A percentile compares a stretch with the other conserved stretches of the same genome.
phyloP scores from a whole-genome alignment of 768 basidiomycete species.

The Trametes meyenii region DNA sequence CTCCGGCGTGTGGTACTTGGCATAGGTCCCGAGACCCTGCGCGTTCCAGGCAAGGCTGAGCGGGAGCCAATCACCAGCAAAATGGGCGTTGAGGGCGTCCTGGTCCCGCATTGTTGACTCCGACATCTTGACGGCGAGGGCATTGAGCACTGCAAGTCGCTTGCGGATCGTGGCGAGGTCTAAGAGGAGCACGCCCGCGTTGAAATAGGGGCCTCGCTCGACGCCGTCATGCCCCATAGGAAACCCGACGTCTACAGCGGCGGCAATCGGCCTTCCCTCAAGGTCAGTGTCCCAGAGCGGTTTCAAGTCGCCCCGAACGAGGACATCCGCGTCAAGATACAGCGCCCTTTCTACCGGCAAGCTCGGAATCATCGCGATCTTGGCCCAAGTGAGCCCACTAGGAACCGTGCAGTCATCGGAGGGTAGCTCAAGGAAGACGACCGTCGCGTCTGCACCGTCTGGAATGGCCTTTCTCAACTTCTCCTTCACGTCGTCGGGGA shows the following conservation, averaged over 20 bases:
- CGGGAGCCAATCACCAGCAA: conserved; percentile 45
- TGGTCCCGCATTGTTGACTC: conserved; percentile 47
- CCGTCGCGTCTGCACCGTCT: conserved; percentile 35
- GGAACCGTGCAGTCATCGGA: conserved; percentile 31
- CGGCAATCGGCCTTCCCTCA: conserved; percentile 44
- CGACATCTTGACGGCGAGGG: conserved; percentile 31
- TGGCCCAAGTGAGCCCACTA: conserved; percentile 48
- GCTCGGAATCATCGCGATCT: conserved; percentile 48
- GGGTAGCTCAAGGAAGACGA: conserved; percentile 47
- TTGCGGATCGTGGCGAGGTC: conserved; percentile 46
- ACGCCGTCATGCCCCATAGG: conserved; percentile 48
- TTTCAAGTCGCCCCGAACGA: conserved; percentile 45
- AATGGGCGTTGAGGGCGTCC: conserved; percentile 53
- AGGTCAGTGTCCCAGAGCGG: conserved; percentile 51
- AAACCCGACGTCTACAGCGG: conserved; percentile 50
- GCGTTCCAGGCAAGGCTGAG: conserved; percentile 55
- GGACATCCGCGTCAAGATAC: conserved; percentile 56
- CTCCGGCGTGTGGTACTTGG: conserved; percentile 37
- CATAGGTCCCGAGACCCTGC: conserved; percentile 60
- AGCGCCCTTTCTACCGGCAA: conserved; percentile 53
- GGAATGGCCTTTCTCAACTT: conserved; percentile 35
- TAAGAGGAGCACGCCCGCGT: conserved; percentile 56
- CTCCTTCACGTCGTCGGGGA: conserved; percentile 39
- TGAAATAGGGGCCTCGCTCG: conserved; percentile 48
- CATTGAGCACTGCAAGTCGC: conserved; percentile 31